Base-by-base conservation (phyloP, 75 land plant species). In the Sequoia sempervirens region DNA sequence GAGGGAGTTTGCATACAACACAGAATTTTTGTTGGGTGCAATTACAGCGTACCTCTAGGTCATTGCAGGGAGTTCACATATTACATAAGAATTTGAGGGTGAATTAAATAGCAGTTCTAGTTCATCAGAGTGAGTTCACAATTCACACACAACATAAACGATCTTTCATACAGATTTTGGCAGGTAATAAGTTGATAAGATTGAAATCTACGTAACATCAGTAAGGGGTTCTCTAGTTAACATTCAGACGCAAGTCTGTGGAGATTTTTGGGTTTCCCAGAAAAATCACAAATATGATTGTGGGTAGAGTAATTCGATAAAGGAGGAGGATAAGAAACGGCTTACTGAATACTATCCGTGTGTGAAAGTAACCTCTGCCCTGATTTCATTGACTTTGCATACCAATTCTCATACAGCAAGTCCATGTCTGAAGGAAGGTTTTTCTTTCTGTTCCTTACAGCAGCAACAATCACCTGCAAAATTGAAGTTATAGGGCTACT, bases 341-440 rank as follows among this genome's bases (percentile, higher is more conserved):
- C 78, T 75, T 75, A 75, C 78, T 75, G 43, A 75, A 75, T 37
- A 38, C 23, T 75, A 17, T 75, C 45, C 15, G 78, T 38, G 78
- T 75, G 78, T 18, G 78, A 37, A 18, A 75, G 78, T 12, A 12
- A 45, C 43, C 78, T 75, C 43, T 40, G 36, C 15, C 69, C 85
- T 69, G 75, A 56, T 83, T 28, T 47, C 20, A 41, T 5, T 32
- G 52, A 50, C 13, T 82, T 47, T 34, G 86, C 41, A 30, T 84
- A 66, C 11, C 76, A 79, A 34, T 84, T 74, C 83, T 94, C 95
- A 58, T 93, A 87, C 52, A 93, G 83, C 58, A 90, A n/a, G 1
- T 45, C 76, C 12, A 88, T 37, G 83, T 87, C 85, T 11, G 82
- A 68, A 4, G 88, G 90, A 11, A 85, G 40, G 69, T 12, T 45